These are phyloP conservation scores for Cystobasidium pallidum DNA, from an alignment of 1,284 basidiomycete genomes.

Conservation along the genomic window DNA sequence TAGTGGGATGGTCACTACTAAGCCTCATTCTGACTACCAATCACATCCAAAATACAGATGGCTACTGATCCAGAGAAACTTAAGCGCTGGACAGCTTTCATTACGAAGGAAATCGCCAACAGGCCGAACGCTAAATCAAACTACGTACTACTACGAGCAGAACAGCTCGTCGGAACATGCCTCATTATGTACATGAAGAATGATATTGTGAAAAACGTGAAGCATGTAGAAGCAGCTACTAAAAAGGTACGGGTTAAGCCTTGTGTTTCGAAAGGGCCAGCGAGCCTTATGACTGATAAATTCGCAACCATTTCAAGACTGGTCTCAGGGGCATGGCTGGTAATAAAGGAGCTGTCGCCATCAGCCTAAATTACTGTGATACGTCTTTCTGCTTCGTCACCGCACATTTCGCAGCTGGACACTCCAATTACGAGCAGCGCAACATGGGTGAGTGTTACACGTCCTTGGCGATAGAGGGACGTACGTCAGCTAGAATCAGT, in stretches of 20 bases:
- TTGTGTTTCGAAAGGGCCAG: neutral
- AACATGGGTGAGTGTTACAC: constrained; percentile 62
- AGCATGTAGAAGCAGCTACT: constrained; percentile 86
- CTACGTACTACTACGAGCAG: constrained; percentile 86
- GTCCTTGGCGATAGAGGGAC: neutral
- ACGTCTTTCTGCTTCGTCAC: constrained; percentile 94
- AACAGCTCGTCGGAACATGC: constrained; percentile 93
- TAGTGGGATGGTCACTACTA: too few species aligned
- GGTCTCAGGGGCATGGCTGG: constrained; percentile 95
- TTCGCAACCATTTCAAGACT: neutral
- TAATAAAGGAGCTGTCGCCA: constrained; percentile 85
- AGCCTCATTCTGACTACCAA: too few species aligned
- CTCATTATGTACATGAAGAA: constrained; percentile 82
- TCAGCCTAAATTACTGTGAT: constrained; percentile 87
- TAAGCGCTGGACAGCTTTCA: constrained; percentile 80
- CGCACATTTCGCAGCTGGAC: constrained; percentile 92
- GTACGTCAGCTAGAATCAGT: neutral
- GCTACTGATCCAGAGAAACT: constrained; percentile 92
- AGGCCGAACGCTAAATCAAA: constrained; percentile 69
- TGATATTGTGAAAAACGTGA: constrained; percentile 73
- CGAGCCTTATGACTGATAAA: neutral
- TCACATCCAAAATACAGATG: constrained; percentile 30
- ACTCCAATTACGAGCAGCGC: constrained; percentile 82
- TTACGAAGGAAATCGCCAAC: constrained; percentile 75
- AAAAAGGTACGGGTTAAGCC: constrained; percentile 69